Conservation (phyloP, 2,329 filamentous ascomycete genomes). For the Talaromyces sp. region DNA sequence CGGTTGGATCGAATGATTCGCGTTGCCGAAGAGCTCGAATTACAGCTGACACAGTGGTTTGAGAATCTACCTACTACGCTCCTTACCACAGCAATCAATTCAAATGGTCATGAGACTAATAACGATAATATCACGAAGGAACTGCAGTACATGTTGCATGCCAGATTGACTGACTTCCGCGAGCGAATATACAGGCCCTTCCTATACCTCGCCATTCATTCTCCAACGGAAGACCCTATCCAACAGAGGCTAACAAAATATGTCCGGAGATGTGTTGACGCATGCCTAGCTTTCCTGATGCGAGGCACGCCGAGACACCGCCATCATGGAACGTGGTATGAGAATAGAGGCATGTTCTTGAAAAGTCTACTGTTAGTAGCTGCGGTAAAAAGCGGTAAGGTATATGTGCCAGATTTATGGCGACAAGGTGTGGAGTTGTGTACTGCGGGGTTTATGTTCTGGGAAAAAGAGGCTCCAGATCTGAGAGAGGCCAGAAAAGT, state of each 20-base stretch:
- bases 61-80: not conserved
- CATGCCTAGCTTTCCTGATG: not conserved
- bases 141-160: not conserved
- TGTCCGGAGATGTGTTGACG: not conserved
- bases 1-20: not conserved
- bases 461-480: slow-evolving; percentile 1
- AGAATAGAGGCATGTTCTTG: not conserved
- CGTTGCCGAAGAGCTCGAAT: not conserved
- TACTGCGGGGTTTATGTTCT: slow-evolving; percentile 1
- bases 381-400: not conserved
- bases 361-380: not conserved
- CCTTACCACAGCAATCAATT: not conserved
- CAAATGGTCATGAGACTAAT: not conserved
- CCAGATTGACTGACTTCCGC: not conserved
- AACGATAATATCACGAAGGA: not conserved
- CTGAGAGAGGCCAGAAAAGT: not conserved
- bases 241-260: not conserved
- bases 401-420: not conserved
- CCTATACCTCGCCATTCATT: not conserved
- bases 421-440: not conserved
- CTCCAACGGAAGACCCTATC: not conserved
- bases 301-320: not conserved
- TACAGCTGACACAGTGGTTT: not conserved
- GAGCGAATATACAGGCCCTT: slow-evolving; percentile 1
- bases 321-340: slow-evolving; percentile 1